Base-by-base conservation (phyloP, 2,329 filamentous ascomycete species). In the Neonectria faginata region DNA sequence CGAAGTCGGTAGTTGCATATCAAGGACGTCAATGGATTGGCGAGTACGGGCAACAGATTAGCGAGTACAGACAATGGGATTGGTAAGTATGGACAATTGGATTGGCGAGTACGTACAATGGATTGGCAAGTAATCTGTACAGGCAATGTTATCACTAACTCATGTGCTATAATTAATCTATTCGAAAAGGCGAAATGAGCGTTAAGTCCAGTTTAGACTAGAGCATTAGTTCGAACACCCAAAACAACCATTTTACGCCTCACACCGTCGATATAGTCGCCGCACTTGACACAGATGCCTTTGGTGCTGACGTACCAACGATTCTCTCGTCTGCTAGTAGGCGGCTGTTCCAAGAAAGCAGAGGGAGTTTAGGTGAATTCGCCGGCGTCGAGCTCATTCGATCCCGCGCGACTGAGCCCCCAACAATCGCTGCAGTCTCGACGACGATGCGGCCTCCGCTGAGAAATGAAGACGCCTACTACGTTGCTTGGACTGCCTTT, bases 361-460 rank as follows among this genome's bases (percentile, higher is more conserved):
- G 14, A 25, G 9, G 12, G 12, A 22, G 33, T 3, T 14, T 47
- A 4, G 8, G 20, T 20, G 16, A 18, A 27, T 36, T 44, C 12
- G n/a, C 36, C 9, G 55, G 29, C 12, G 25, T 44, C 25, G 16
- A 55, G 16, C 11, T 42, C 7, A 9, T 57, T 20, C 52, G 31
- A 29, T 57, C 57, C 16, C 58, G 57, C 16, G 57, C 52, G 7
- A 62, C 39, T 9, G 58, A 62, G 16, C 14, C 47, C 18, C 62
- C 45, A 20, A 65, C 53, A 7, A 36, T 57, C 5, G 47, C 62
- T 12, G 57, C 44, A 4, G 18, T 61, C 25, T 50, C 44, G 7
- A 2, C 16, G 8, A 22, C 25, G 1, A 22, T 64, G n/a, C 27
- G 18, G 41, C 54, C 62, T 11, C 36, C 51, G 7, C 29, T 53